Evolutionary conservation across 495 filamentous ascomycete species (phyloP).

Genomic region (Lindgomyces ingoldianus): DNA sequence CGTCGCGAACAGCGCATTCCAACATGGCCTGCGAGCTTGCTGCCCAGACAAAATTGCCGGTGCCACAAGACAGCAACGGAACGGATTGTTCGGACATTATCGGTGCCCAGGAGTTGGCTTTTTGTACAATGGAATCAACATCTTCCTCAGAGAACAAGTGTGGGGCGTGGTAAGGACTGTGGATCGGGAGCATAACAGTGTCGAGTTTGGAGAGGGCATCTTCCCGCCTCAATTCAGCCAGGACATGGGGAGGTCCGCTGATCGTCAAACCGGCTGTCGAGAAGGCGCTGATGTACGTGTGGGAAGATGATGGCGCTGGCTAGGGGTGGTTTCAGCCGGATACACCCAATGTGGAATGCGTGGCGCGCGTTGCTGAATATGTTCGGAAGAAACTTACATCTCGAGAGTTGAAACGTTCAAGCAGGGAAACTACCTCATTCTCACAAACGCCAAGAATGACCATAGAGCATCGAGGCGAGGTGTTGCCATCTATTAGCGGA

Average conservation of each 20-base stretch:
- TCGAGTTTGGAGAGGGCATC: not conserved
- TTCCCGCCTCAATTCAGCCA: not conserved
- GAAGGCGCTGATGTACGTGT: not conserved
- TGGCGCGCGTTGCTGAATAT: too few species aligned
- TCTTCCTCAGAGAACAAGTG: not conserved
- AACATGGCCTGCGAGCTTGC: too few species aligned
- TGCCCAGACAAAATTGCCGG: too few species aligned
- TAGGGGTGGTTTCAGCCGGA: not conserved
- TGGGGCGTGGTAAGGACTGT: not conserved
- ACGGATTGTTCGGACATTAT: not conserved
- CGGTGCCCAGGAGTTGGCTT: not conserved
- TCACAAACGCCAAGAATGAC: not conserved
- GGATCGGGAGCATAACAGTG: not conserved
- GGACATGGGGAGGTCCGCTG: not conserved
- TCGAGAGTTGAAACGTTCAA: too few species aligned
- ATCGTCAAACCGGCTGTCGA: not conserved
- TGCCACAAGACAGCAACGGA: too few species aligned
- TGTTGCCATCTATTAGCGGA: not conserved
- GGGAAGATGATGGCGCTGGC: not conserved
- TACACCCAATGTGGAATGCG: not conserved
- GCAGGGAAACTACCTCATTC: too few species aligned
- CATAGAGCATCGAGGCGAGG: not conserved
- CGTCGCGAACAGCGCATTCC: too few species aligned
- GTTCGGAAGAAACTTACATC: too few species aligned
- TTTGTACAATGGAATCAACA: not conserved